Evolutionary conservation across 2,329 filamentous ascomycete species (phyloP).

Genomic region (Rhynchosporium graminicola): DNA sequence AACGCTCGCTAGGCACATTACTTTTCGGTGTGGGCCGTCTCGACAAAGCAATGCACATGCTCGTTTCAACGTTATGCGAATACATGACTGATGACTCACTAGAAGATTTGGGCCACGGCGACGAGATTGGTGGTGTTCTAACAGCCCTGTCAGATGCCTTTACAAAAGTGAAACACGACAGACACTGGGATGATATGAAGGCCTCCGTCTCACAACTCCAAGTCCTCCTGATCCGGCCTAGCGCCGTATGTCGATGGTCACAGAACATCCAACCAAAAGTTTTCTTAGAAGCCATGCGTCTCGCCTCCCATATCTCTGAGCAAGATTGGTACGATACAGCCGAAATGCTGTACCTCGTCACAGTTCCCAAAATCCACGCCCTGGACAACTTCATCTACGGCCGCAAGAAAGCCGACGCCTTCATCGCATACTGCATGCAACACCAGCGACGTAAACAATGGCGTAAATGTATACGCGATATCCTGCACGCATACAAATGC

Average conservation of each 20-base stretch:
- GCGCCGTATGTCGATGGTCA: slow-evolving; percentile 13
- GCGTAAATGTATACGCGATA: slow-evolving; percentile 17
- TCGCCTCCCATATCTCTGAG: slow-evolving; percentile 13
- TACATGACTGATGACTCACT: slow-evolving; percentile 13
- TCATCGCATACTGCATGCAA: slow-evolving; percentile 18
- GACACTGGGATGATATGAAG: slow-evolving; percentile 15
- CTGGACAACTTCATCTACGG: slow-evolving; percentile 18
- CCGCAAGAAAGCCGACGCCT: slow-evolving; percentile 18
- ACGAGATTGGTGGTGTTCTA: slow-evolving; percentile 14
- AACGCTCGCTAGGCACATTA: slow-evolving; percentile 16
- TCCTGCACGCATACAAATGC: slow-evolving; percentile 17
- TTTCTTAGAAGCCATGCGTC: slow-evolving; percentile 15
- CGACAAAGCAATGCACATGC: slow-evolving; percentile 17
- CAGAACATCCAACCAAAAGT: slow-evolving; percentile 18
- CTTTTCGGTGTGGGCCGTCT: slow-evolving; percentile 16
- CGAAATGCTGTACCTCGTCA: slow-evolving; percentile 17
- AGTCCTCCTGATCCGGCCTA: slow-evolving; percentile 12
- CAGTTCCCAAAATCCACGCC: slow-evolving; percentile 15
- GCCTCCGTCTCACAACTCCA: slow-evolving; percentile 11
- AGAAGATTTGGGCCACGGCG: slow-evolving; percentile 7
- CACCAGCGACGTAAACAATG: slow-evolving; percentile 16
- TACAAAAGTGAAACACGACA: slow-evolving; percentile 13
- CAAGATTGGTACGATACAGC: slow-evolving; percentile 19
- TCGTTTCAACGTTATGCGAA: slow-evolving; percentile 16
- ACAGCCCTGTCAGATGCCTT: slow-evolving; percentile 15